These are phyloP conservation scores for Citrus reticulata DNA, from an alignment of 345 rosid genomes.

Conservation along the genomic window DNA sequence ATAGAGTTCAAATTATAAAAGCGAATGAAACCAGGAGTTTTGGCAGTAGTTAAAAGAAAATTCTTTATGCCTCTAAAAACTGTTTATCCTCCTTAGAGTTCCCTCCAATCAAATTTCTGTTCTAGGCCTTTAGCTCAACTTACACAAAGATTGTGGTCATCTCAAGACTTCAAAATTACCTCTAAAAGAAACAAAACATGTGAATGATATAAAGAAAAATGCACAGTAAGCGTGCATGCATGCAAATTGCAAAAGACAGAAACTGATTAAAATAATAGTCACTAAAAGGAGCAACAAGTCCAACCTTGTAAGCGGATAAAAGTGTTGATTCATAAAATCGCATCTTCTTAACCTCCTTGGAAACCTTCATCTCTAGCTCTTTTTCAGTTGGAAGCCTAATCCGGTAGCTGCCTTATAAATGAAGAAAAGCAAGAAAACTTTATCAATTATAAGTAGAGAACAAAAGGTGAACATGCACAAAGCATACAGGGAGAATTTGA, in stretches of 20 bases:
- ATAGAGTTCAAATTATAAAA: not conserved
- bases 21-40: not conserved
- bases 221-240: not conserved
- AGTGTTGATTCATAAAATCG: slow-evolving; percentile 83
- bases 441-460: not conserved
- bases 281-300: slow-evolving; percentile 2
- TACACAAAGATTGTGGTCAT: too few species aligned
- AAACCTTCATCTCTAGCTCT: slow-evolving; percentile 96
- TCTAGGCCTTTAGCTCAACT: not conserved
- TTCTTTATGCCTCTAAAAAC: not conserved
- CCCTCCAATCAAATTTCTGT: not conserved
- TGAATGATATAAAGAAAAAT: not conserved
- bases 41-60: not conserved
- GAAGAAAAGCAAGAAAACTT: slow-evolving; percentile 1
- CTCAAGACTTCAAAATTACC: not conserved
- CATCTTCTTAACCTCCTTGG: slow-evolving; percentile 90
- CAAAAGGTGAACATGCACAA: slow-evolving; percentile 4
- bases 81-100: not conserved
- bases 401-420: slow-evolving; percentile 57
- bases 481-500: not conserved
- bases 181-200: not conserved
- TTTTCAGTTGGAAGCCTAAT: slow-evolving; percentile 97
- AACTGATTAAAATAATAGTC: not conserved
- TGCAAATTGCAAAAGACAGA: not conserved
- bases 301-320: slow-evolving; percentile 79